phyloP scores from a whole-genome alignment of 495 filamentous ascomycete genomes.

The Barbatosphaeria neglecta region DNA sequence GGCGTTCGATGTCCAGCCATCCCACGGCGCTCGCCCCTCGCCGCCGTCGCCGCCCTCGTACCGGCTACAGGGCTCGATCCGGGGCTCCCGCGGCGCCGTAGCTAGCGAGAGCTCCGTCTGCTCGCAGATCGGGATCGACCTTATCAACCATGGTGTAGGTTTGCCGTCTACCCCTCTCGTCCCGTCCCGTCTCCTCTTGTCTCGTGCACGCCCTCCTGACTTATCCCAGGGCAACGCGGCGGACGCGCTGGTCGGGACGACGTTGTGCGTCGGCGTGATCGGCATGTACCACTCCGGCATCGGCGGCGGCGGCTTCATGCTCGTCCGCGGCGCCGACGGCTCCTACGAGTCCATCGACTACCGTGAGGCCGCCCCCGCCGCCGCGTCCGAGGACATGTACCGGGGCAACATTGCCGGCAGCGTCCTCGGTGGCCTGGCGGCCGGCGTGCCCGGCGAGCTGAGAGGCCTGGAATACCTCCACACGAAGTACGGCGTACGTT shows the following conservation, averaged over 20 bases:
- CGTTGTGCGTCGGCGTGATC: conserved; percentile 63
- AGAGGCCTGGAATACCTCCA: conserved; percentile 68
- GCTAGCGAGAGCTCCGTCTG: conserved; percentile 68
- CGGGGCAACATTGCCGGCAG: conserved; percentile 26
- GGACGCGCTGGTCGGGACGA: conserved; percentile 62
- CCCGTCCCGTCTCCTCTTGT: too few relatives aligned
- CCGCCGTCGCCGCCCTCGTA: background rate
- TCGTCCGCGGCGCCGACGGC: conserved; percentile 53
- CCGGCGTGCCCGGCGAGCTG: conserved; percentile 73
- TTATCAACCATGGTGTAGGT: conserved; percentile 51
- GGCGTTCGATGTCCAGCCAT: background rate
- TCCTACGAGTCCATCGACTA: conserved; percentile 73
- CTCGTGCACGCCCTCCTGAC: too few relatives aligned
- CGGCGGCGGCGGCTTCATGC: conserved; percentile 81
- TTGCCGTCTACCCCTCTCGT: conserved; percentile 5
- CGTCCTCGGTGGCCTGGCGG: conserved; percentile 28
- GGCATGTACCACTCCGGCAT: conserved; percentile 87
- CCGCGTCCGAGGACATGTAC: conserved; percentile 73
- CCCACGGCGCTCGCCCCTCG: background rate
- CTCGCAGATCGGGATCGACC: conserved; percentile 61
- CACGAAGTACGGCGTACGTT: conserved; percentile 40
- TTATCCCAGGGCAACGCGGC: conserved; percentile 64
- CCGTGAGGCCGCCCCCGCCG: conserved; percentile 71
- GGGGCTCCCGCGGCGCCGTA: conserved; percentile 48
- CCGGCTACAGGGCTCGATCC: background rate